Evolutionary conservation across 176 grass and related monocot species (phyloP).

Genomic region (Musa acuminata): DNA sequence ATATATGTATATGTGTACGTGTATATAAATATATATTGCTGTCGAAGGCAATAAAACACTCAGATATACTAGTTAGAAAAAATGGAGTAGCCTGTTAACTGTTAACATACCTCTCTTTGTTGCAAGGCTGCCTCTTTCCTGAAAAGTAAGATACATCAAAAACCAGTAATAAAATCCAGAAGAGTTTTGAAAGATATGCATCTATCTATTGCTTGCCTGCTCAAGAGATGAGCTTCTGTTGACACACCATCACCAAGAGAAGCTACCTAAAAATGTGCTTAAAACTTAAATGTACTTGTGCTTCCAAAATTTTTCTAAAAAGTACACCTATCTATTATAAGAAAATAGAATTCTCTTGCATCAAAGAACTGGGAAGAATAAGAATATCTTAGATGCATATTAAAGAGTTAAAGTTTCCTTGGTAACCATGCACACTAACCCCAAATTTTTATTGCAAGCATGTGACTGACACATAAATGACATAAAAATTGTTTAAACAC

Average conservation of each 20-base stretch:
- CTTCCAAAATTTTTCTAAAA: background rate
- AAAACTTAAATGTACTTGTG: background rate
- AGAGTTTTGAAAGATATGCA: constrained; percentile 2
- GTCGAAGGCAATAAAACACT: background rate
- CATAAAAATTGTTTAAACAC: too few species aligned
- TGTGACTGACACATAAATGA: too few species aligned
- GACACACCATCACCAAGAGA: constrained; percentile 40
- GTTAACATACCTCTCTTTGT: constrained; percentile 52
- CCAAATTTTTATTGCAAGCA: background rate
- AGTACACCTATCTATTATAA: background rate
- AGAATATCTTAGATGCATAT: background rate
- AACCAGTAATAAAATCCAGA: constrained; percentile 21
- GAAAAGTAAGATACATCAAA: constrained; percentile 33
- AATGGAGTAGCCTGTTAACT: background rate
- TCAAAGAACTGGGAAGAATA: background rate
- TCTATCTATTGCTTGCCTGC: constrained; percentile 34
- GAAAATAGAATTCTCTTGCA: background rate
- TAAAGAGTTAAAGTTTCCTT: background rate
- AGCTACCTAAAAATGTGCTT: constrained; percentile 36
- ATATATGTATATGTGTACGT: too few species aligned
- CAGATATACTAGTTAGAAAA: background rate
- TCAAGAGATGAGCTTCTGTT: constrained; percentile 35
- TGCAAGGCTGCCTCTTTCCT: constrained; percentile 61
- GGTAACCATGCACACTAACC: background rate
- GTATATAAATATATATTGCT: too few species aligned